phyloP scores from a whole-genome alignment of 257 asterid genomes.

The Ilex aquifolium region DNA sequence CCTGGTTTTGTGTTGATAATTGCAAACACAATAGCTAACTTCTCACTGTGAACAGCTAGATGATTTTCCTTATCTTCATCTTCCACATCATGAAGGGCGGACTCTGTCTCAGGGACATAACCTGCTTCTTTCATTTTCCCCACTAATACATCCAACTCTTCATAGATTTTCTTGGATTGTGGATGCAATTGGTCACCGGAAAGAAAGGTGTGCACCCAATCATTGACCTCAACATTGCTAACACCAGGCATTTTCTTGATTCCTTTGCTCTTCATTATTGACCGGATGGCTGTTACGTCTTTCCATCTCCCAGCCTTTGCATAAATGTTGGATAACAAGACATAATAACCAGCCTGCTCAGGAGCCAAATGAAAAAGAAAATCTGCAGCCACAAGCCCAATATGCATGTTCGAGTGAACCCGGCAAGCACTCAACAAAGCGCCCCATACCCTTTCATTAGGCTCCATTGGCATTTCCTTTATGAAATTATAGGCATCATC shows the following conservation, averaged over 20 bases:
- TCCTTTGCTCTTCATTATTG: conserved; percentile 62
- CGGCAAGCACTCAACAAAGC: conserved; percentile 73
- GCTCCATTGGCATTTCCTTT: conserved; percentile 51
- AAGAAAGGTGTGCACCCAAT: conserved; percentile 64
- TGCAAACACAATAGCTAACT: conserved; percentile 78
- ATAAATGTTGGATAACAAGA: conserved; percentile 67
- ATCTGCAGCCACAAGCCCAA: conserved; percentile 84
- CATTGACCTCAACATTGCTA: conserved; percentile 65
- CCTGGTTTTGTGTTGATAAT: conserved; percentile 52
- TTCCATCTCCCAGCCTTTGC: conserved; percentile 91
- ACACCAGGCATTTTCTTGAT: conserved; percentile 75
- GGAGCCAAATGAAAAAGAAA: conserved; percentile 69
- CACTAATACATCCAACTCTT: conserved; percentile 54
- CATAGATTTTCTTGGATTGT: conserved; percentile 52
- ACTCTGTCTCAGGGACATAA: conserved; percentile 65
- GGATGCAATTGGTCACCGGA: conserved; percentile 78
- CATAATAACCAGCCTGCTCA: conserved; percentile 71
- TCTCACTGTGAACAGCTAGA: conserved; percentile 76
- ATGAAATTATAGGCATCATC: conserved; percentile 61
- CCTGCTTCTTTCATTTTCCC: conserved; percentile 80
- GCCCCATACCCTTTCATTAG: conserved; percentile 84
- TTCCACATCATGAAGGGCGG: conserved; percentile 84
- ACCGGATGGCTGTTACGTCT: conserved; percentile 56
- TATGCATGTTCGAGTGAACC: conserved; percentile 59
- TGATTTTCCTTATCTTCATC: conserved; percentile 93